Percentiles rank a stretch among this genome's conserved stretches.
These are phyloP conservation scores for Colletotrichum sp. DNA, from an alignment of 2,329 filamentous ascomycete genomes.

Conservation along the genomic window DNA sequence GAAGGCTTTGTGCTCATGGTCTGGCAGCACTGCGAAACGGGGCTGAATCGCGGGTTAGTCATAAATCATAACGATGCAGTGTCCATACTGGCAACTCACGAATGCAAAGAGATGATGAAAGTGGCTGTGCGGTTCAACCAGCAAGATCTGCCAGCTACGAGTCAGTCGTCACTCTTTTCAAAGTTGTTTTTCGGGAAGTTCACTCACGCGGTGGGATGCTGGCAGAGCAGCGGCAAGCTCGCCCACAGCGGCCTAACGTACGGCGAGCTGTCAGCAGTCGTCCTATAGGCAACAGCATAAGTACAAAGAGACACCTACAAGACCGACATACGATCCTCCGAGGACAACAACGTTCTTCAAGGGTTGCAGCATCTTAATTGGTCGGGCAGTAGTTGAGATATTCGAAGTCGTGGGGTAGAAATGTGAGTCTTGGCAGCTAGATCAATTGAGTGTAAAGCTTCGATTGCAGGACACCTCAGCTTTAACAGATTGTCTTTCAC, in stretches of 20 bases:
- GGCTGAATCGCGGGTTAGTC: slow-evolving; percentile 35
- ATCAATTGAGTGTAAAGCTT: not conserved
- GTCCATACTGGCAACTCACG: not conserved
- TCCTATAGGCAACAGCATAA: not conserved
- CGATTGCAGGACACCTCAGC: not conserved
- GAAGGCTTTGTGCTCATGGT: slow-evolving; percentile 49
- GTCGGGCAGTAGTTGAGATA: not conserved
- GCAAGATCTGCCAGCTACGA: not conserved
- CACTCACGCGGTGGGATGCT: not conserved
- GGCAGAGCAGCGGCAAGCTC: slow-evolving; percentile 9
- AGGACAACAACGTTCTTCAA: slow-evolving; percentile 43
- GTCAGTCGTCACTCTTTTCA: not conserved
- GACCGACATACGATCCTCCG: slow-evolving; percentile 50
- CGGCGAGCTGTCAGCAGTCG: not conserved
- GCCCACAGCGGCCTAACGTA: not conserved
- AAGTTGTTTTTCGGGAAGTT: not conserved
- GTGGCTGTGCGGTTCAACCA: slow-evolving; percentile 10
- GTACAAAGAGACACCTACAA: slow-evolving; percentile 24
- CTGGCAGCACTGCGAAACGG: slow-evolving; percentile 44
- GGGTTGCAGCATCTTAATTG: not conserved
- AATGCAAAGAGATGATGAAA: slow-evolving; percentile 9
- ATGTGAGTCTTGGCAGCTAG: not conserved
- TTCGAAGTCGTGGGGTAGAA: not conserved
- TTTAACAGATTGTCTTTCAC: not conserved
- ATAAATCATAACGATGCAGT: too few relatives aligned